Base-by-base conservation (phyloP, 2,329 filamentous ascomycete genomes). In the Parastagonospora avenae region DNA sequence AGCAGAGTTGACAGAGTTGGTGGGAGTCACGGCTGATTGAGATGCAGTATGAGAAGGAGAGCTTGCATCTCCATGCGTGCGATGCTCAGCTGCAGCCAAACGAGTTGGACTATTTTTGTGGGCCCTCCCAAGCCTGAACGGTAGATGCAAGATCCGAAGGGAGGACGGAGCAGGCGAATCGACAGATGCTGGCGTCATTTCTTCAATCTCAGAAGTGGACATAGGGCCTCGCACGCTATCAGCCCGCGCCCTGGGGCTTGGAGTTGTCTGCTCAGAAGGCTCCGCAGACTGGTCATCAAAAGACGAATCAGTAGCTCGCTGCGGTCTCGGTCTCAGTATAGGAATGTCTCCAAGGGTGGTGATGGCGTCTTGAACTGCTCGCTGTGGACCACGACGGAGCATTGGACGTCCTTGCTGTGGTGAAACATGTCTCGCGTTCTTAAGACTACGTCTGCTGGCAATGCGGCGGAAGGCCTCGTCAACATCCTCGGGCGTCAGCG, bases 401-500 rank as follows among this genome's bases (percentile, higher is more conserved):
- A 57, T 41, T 35, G 62, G 65, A 10, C 62, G 59, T 46, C 59
- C 55, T 33, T 49, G 31, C 29, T 44, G 57, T 36, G 47, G 49
- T 27, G 46, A 42, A 8, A 19, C 54, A 14, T 28, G 41, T 42
- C 19, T 33, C 11, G 42, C n/a, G 39, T 38, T 40, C 45, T 52
- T 50, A 43, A 54, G 35, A 12, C 55, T 45, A 12, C 62, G 67
- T 44, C 63, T 63, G 12, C 55, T 57, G 46, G 67, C 62, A 48
- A 74, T 65, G 39, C 68, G 67, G 30, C 64, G 63, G 32, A 64
- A 60, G 11, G 68, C 67, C 29, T 72, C 68, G 4, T 75, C 68
- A 37, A 74, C 55, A 49, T 75, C 70, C 6, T 69, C 70, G 8
- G 71, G 55, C 8, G 70, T 71, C 58, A 75, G 44, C 15, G 63